Base-by-base conservation (phyloP, 2,329 filamentous ascomycete species). In the Aureobasidium sp. region DNA sequence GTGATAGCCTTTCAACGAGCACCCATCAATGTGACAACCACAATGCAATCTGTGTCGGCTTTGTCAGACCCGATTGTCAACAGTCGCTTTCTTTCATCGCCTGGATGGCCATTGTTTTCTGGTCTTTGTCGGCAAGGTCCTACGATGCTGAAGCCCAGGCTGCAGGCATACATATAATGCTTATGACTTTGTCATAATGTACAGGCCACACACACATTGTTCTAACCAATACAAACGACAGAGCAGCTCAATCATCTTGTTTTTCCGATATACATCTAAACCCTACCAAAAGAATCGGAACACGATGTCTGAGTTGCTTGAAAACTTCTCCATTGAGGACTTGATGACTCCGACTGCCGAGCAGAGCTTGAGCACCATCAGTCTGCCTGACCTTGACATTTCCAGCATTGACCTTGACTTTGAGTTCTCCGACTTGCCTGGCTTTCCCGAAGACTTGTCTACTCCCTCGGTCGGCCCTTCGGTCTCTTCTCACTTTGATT, bases 261-360 rank as follows among this genome's bases (percentile, higher is more conserved):
- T 20, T 20, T 24, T 32, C 6, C 15, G 7, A 32, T 15, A 10
- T 15, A 36, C 34, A 52, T 9, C 13, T 24, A 37, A n/a, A 52
- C 29, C n/a, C 20, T 20, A n/a, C 34, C 24, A 29, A 29, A 13
- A 24, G 37, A n/a, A 4, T 27, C 51, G 20, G 20, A 55, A 43
- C 36, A 55, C 29, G 51, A 55, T 55, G 51, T 43, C 51, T 55
- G 51, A 55, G 8, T 26, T 55, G 51, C 51, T 41, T 55, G 51
- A 29, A 39, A 55, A 43, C 36, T 55, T 55, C 36, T 29, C 34
- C 7, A 15, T 41, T 29, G 51, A 55, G 36, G 36, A 41, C 51
- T 29, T 29, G 51, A 29, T 55, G 36, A 55, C 36, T 55, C 6
- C 39, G 3, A 46, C 26, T 57, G 39, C 37, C 53, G 53, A 57